Percentiles rank a stretch among this genome's conserved stretches.
Evolutionary conservation across 805 yeast species (phyloP).

Genomic region (Yamadazyma sp.): DNA sequence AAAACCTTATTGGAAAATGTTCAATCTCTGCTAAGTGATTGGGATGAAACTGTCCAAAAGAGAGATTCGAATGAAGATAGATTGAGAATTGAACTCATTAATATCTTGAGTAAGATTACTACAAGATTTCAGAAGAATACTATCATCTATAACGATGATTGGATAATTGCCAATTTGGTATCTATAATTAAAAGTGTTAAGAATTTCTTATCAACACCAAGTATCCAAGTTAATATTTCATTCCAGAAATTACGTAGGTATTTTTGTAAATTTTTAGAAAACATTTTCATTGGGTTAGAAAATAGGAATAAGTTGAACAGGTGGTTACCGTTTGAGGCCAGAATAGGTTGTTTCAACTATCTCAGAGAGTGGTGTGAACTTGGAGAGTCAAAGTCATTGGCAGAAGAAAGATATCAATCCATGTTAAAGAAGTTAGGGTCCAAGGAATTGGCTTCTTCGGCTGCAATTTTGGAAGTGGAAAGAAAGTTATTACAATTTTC

Average conservation of each 20-base stretch:
- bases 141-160: slow-evolving; percentile 56
- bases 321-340: slow-evolving; percentile 83
- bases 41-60: slow-evolving; percentile 34
- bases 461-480: slow-evolving; percentile 80
- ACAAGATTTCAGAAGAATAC: slow-evolving; percentile 52
- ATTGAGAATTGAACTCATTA: slow-evolving; percentile 72
- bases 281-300: slow-evolving; percentile 57
- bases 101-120: slow-evolving; percentile 67
- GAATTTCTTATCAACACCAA: slow-evolving; percentile 51
- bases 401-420: slow-evolving; percentile 61
- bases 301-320: slow-evolving; percentile 36
- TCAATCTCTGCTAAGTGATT: slow-evolving; percentile 53
- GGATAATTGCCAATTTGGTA: slow-evolving; percentile 64
- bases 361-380: slow-evolving; percentile 94
- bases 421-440: slow-evolving; percentile 48
- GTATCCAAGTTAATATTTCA: slow-evolving; percentile 62
- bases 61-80: slow-evolving; percentile 37
- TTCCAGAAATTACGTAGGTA: slow-evolving; percentile 77
- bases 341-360: slow-evolving; percentile 77
- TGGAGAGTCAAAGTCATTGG: slow-evolving; percentile 60
- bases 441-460: slow-evolving; percentile 47
- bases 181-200: slow-evolving; percentile 61
- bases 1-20: slow-evolving; percentile 75
- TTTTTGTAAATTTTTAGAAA: slow-evolving; percentile 79
- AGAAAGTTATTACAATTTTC: slow-evolving; percentile 65